Evolutionary conservation across 768 basidiomycete species (phyloP).

Genomic region (Boletus fagicola): DNA sequence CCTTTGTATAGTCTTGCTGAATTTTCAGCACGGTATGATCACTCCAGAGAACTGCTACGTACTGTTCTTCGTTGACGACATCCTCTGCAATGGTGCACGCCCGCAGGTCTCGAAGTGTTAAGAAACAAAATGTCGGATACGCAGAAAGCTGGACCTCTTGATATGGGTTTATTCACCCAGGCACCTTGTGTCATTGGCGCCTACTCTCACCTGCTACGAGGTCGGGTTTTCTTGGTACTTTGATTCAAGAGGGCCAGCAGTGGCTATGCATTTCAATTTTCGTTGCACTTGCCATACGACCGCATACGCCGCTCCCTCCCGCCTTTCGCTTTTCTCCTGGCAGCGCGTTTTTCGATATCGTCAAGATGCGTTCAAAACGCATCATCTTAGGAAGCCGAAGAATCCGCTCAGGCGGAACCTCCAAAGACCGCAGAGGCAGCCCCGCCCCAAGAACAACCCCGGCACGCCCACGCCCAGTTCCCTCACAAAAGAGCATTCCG

Average conservation of each 20-base stretch:
- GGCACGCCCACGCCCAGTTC: slow-evolving; percentile 44
- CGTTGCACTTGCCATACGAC: no score
- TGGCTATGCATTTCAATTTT: slow-evolving; percentile 22
- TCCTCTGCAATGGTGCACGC: background rate
- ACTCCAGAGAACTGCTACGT: background rate
- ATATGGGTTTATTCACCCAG: background rate
- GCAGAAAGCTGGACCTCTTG: background rate
- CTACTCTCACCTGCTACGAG: background rate
- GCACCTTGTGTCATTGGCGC: background rate
- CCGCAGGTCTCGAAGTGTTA: background rate
- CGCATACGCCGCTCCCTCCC: background rate
- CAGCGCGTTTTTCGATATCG: background rate
- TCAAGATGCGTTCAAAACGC: slow-evolving; percentile 67
- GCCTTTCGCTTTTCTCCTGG: background rate
- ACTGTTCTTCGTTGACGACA: background rate
- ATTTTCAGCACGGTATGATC: background rate
- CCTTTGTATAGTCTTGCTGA: background rate
- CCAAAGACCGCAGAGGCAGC: slow-evolving; percentile 39
- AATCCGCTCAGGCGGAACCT: slow-evolving; percentile 23
- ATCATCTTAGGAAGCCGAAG: slow-evolving; percentile 50
- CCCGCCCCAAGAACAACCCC: slow-evolving; percentile 49
- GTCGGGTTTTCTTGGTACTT: slow-evolving; percentile 14
- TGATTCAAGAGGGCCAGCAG: slow-evolving; percentile 1
- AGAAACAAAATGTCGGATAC: background rate
- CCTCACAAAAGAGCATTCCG: slow-evolving; percentile 34